Evolutionary conservation across 805 yeast species (phyloP), one percentile per base, ranked within the genome.

Genomic region (Candida alai): DNA sequence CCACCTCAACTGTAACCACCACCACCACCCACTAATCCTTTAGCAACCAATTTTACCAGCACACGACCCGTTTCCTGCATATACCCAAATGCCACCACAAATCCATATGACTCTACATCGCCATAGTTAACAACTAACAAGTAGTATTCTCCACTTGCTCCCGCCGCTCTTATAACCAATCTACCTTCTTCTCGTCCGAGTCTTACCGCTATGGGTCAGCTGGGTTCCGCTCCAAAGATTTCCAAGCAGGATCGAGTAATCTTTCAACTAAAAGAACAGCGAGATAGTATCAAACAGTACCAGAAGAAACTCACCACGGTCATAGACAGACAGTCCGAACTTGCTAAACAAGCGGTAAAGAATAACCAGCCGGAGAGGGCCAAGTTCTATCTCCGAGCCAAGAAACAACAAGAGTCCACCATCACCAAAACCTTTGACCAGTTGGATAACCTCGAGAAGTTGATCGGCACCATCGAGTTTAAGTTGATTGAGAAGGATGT

Each of bases 401-500:
- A 83, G 46, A 89, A 87, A 53, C 88, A 84, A 51, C 97, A 93
- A 56, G 78, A 83, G 45, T 70, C 75, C 23, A 60, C 84, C n/a
- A 62, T 90, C 2, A 62, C 62, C 16, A 81, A 80, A 44, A 82
- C 95, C 0, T 82, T 79, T 24, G 76, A 73, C 27, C 98, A 93
- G 58, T 64, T 89, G 19, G 81, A 79, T 37, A 82, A 84, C 24
- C 58, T 93, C 23, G 97, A 90, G 54, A 73, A 76, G 40, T 72
- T 93, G 55, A 82, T 86, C 6, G 73, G 78, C 15, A 80, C 80
- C 7, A 83, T 93, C 23, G 97, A 93, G 58, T 88, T 87, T 62
- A 90, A 95, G 49, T 61, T 86, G 38, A 79, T 93, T 20, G 97
- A 93, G 53, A 77, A 78, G 42, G 95, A 88, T 48, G 88, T 93